These are phyloP conservation scores for Madurella mycetomatis DNA, from an alignment of 2,329 filamentous ascomycete species.

Conservation along the genomic window DNA sequence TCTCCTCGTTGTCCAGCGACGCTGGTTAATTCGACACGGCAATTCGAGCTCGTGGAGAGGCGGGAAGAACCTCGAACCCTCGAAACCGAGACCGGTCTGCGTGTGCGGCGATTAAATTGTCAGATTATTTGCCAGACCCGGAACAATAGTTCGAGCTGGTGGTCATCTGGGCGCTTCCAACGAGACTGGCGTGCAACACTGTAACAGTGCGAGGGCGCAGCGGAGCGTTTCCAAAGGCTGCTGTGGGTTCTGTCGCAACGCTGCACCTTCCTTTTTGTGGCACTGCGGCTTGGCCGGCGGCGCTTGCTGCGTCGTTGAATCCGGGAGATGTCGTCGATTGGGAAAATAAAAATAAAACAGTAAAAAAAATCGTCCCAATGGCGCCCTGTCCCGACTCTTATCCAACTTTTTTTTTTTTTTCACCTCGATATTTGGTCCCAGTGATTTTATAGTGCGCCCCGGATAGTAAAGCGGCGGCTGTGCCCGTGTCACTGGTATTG, in stretches of 20 bases:
- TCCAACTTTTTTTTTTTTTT: no score
- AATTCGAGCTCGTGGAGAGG: background rate
- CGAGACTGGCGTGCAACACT: constrained; percentile 5
- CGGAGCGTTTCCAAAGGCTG: background rate
- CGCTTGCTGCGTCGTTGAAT: constrained; percentile 7
- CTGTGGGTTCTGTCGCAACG: constrained; percentile 1
- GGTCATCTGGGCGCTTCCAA: constrained; percentile 18
- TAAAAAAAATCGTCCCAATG: no score
- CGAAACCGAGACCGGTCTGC: constrained; percentile 7
- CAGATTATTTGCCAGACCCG: constrained; percentile 10
- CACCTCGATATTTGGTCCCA: background rate
- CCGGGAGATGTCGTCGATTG: background rate
- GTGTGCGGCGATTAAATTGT: constrained; percentile 13
- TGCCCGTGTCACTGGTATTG: background rate
- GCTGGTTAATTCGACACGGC: background rate
- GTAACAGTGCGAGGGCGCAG: constrained; percentile 18
- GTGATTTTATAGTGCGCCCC: background rate
- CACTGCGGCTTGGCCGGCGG: constrained; percentile 17
- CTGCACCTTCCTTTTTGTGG: constrained; percentile 25
- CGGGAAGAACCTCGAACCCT: background rate
- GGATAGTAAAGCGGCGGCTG: background rate
- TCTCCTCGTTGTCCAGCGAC: background rate
- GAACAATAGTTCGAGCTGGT: constrained; percentile 11
- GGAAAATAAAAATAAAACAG: no score
- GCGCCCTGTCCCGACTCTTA: no score